phyloP scores from a whole-genome alignment of 768 basidiomycete genomes.

The Stropharia rugosoannulata region DNA sequence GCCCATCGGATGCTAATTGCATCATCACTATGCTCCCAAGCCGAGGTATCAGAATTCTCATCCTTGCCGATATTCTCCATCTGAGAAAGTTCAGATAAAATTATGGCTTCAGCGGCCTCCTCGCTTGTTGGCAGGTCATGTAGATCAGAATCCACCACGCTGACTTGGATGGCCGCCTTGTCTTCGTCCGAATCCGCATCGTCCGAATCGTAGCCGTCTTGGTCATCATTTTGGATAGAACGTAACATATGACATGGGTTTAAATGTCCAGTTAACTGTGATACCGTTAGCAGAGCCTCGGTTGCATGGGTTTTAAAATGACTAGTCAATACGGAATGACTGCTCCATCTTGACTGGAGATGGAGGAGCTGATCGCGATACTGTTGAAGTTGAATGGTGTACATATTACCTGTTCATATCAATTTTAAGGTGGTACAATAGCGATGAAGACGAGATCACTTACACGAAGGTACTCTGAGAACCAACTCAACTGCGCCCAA shows the following conservation, averaged over 20 bases:
- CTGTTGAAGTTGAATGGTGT: too few relatives aligned
- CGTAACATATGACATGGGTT: background rate
- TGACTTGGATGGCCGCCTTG: background rate
- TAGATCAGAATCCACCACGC: background rate
- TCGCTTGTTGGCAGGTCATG: background rate
- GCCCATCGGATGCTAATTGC: too few relatives aligned
- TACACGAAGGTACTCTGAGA: background rate
- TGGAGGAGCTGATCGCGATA: too few relatives aligned
- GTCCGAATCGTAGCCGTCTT: background rate
- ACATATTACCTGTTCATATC: too few relatives aligned
- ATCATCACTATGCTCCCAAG: too few relatives aligned
- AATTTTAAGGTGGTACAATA: background rate
- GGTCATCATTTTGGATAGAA: background rate
- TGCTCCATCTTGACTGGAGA: too few relatives aligned
- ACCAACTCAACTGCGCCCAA: conserved; percentile 9
- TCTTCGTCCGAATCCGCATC: background rate
- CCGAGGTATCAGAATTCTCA: background rate
- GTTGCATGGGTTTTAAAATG: background rate
- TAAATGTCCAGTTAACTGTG: background rate
- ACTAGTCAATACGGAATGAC: too few relatives aligned
- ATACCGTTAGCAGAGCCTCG: background rate
- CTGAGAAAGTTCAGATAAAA: too few relatives aligned
- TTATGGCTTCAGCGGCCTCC: too few relatives aligned
- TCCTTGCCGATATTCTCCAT: background rate
- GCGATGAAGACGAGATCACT: conserved; percentile 19